Percentiles rank a stretch among this genome's conserved stretches.
Conservation (phyloP, 306 rosid species). For the Castanea crenata region DNA sequence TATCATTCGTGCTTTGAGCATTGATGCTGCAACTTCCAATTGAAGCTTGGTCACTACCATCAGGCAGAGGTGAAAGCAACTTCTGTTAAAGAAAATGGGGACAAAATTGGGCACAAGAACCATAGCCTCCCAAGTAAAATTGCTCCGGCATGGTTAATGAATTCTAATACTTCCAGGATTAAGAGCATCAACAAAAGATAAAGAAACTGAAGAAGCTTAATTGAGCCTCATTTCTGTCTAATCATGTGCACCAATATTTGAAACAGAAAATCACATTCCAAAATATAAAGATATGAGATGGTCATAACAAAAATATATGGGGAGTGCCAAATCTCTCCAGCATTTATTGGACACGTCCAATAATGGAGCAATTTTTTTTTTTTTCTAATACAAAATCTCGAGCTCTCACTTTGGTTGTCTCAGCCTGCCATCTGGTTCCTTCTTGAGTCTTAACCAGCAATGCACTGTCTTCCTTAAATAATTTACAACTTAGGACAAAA, state of each 20-base stretch:
- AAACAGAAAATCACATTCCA: neutral
- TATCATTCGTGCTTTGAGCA: too few relatives aligned
- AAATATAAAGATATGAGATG: neutral
- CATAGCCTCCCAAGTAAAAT: neutral
- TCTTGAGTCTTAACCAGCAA: conserved; percentile 10
- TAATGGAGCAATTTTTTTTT: neutral
- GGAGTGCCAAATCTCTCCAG: neutral
- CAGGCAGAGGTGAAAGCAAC: neutral
- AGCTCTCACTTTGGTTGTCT: neutral
- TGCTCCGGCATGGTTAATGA: neutral
- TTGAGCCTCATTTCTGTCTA: neutral
- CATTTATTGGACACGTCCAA: neutral
- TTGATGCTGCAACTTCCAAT: too few relatives aligned
- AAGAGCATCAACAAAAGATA: neutral
- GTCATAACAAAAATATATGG: neutral
- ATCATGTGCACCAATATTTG: neutral
- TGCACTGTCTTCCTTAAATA: conserved; percentile 10
- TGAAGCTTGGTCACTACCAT: neutral
- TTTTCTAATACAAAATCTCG: neutral
- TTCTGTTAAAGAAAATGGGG: neutral
- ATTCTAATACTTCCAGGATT: neutral
- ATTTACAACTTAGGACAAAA: conserved; percentile 25
- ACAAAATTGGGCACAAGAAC: neutral
- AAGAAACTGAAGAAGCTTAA: neutral
- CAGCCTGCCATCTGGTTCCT: conserved; percentile 14